phyloP scores from a whole-genome alignment of 2,329 filamentous ascomycete species.

The Colletotrichum lini region DNA sequence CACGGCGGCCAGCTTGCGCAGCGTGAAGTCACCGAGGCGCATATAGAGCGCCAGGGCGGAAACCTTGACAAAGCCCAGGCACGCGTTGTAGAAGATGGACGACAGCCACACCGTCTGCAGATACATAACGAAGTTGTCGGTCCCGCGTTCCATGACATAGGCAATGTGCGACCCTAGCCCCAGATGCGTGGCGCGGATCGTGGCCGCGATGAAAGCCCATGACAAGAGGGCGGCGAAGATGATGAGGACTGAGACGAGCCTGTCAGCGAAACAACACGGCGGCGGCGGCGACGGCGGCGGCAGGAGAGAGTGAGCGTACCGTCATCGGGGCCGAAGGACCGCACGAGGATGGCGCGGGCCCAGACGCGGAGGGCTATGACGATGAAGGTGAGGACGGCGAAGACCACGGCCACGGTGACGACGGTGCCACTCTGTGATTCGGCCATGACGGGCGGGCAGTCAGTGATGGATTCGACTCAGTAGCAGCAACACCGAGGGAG shows the following conservation, averaged over 20 bases:
- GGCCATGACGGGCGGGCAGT: slow-evolving; percentile 29
- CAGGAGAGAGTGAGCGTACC: slow-evolving; percentile 42
- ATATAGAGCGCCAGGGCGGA: slow-evolving; percentile 62
- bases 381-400: slow-evolving; percentile 54
- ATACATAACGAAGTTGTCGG: slow-evolving; percentile 43
- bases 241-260: slow-evolving; percentile 37
- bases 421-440: slow-evolving; percentile 54
- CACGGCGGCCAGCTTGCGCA: slow-evolving; percentile 53
- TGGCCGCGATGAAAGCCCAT: slow-evolving; percentile 52
- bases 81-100: slow-evolving; percentile 64
- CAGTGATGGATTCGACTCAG: not conserved
- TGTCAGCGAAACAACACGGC: not conserved
- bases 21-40: slow-evolving; percentile 56
- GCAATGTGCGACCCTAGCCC: slow-evolving; percentile 51
- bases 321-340: slow-evolving; percentile 50
- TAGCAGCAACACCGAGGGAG: not conserved
- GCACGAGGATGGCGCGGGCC: slow-evolving; percentile 55
- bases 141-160: slow-evolving; percentile 43
- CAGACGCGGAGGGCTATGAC: slow-evolving; percentile 56
- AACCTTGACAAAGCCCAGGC: slow-evolving; percentile 62
- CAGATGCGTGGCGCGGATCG: slow-evolving; percentile 46
- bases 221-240: slow-evolving; percentile 47
- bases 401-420: slow-evolving; percentile 52
- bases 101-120: slow-evolving; percentile 56
- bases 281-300: not conserved